Evolutionary conservation across 768 basidiomycete genomes (phyloP), one percentile per base, ranked within the genome.

Genomic region (Pleurotus platypus): DNA sequence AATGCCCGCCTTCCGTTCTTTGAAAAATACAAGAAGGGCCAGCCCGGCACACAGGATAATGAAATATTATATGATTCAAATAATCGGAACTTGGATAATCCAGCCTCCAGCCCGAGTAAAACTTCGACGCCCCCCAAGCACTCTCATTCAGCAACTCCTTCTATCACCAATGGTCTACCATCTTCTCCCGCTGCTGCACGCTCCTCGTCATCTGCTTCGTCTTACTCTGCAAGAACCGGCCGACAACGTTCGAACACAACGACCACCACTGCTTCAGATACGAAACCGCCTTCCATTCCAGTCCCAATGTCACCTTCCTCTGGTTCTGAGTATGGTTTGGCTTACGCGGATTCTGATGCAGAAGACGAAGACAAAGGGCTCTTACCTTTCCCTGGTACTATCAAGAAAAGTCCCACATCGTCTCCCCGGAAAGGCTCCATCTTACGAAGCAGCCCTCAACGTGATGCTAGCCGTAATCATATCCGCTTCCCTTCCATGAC

Each of bases 1-100:
- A 42, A 24, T n/a, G 18, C 75, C 5, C 69, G 75, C 4, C 69
- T 86, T 59, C 80, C 82, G 7, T 81, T 87, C 66, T 79, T 87
- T 60, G 84, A 86, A 56, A 80, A 80, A 61, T 74, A 78, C 63
- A 80, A 78, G 61, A 72, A 73, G 61, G 71, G 67, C 43, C 24
- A 67, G 24, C 66, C 49, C 59, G 65, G 42, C 27, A 15, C 60
- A 9, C 57, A 55, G 18, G 30, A 48, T 22, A 57, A 57, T 30
- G 39, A 56, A 5, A 20, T 26, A 24, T 50, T 50, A 46, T 59
- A 46, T 46, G 50, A 40, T 26, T 49, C 39, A 55, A 54, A 40
- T 57, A 61, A 57, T 47, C 47, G 45, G 46, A 22, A 51, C 59
- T 27, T 48, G 49, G 30, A 42, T 56, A 49, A 61, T 40, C 40